Conservation (phyloP, 495 filamentous ascomycete species). For the Penicillium pancosmium region DNA sequence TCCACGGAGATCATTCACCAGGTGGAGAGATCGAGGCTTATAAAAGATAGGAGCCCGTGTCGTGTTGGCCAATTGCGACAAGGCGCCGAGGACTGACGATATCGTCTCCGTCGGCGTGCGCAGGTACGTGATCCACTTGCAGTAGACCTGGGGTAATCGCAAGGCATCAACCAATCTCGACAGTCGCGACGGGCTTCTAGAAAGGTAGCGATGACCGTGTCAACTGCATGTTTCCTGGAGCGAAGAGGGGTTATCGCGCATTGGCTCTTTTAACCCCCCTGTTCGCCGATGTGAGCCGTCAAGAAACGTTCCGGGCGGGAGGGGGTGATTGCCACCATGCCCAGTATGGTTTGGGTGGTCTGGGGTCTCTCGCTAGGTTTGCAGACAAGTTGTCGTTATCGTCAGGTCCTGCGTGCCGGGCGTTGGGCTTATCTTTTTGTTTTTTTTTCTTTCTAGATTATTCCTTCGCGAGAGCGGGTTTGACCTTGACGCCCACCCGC, state of each 20-base stretch:
- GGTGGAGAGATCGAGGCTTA: conserved; percentile 33
- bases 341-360: conserved; percentile 13
- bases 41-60: conserved; percentile 25
- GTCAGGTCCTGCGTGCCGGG: not conserved
- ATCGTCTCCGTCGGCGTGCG: conserved; percentile 30
- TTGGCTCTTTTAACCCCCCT: conserved; percentile 16
- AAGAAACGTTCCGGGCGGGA: conserved; percentile 21
- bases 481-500: not conserved
- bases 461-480: conserved; percentile 1
- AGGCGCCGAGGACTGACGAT: conserved; percentile 32
- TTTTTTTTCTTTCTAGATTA: not conserved
- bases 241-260: conserved; percentile 26
- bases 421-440: conserved; percentile 1
- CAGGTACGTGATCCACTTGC: conserved; percentile 34
- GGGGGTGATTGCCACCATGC: conserved; percentile 19
- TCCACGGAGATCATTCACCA: conserved; percentile 26
- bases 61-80: conserved; percentile 34
- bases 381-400: not conserved
- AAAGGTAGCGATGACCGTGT: conserved; percentile 25
- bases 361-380: conserved; percentile 5
- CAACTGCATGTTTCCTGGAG: not conserved
- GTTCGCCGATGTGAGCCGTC: conserved; percentile 28
- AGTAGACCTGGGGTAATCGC: conserved; percentile 35
- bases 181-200: conserved; percentile 29
- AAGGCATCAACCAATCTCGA: conserved; percentile 31